phyloP scores from a whole-genome alignment of 1,139 yeast genomes.

The Candida tunisiensis region DNA sequence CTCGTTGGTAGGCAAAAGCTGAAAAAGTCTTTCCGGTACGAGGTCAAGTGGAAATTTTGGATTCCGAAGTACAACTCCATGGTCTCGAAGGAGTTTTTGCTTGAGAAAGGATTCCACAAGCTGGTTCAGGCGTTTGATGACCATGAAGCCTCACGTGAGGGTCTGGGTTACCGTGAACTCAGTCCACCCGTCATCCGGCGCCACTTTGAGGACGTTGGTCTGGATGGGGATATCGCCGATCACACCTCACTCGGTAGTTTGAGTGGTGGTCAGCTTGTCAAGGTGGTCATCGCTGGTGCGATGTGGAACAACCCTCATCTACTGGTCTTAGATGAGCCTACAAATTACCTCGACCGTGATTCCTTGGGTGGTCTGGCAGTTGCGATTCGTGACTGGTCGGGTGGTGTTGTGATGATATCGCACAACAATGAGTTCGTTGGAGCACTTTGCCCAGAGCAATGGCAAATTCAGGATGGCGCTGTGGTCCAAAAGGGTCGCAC shows the following conservation, averaged over 20 bases:
- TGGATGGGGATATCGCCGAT: conserved; percentile 96
- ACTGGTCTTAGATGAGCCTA: conserved; percentile 94
- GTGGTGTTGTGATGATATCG: conserved; percentile 97
- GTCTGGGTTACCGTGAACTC: conserved; percentile 90
- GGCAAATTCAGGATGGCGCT: conserved; percentile 90
- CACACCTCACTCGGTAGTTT: conserved; percentile 94
- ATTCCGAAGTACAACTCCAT: conserved; percentile 87
- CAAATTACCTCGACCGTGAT: conserved; percentile 95
- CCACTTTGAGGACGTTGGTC: conserved; percentile 94
- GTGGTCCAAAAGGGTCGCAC: conserved; percentile 73
- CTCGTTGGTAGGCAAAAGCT: conserved; percentile 94
- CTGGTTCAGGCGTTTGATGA: conserved; percentile 90
- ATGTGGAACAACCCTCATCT: conserved; percentile 99
- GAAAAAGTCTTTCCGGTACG: conserved; percentile 94
- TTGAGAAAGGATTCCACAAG: conserved; percentile 74
- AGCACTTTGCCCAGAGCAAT: conserved; percentile 95
- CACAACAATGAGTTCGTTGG: conserved; percentile 96
- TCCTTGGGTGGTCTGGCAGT: conserved; percentile 94
- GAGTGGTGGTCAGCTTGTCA: conserved; percentile 96
- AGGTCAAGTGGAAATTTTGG: conserved; percentile 88
- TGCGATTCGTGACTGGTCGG: conserved; percentile 95
- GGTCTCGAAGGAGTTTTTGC: conserved; percentile 70
- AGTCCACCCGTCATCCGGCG: conserved; percentile 84
- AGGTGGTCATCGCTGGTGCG: conserved; percentile 98
- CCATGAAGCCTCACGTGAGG: conserved; percentile 97